Evolutionary conservation across 2,329 filamentous ascomycete species (phyloP).

Genomic region (Passalora sequoiae): DNA sequence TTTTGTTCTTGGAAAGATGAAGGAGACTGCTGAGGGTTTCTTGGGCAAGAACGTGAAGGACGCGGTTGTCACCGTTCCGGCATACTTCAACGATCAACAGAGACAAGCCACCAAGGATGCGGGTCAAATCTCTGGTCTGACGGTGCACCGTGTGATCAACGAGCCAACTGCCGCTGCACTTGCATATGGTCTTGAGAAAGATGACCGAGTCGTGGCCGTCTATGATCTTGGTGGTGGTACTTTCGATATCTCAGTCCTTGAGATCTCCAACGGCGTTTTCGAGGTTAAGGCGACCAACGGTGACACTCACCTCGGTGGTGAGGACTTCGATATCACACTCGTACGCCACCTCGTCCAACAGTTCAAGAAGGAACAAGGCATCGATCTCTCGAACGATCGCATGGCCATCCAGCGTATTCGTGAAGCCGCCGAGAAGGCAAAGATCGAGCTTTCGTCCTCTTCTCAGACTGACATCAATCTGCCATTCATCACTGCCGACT

Average conservation of each 20-base stretch:
- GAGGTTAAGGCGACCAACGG: conserved; percentile 99
- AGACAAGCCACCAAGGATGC: conserved; percentile 98
- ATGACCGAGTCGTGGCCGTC: conserved; percentile 85
- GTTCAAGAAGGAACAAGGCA: conserved; percentile 93
- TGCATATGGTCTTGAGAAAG: conserved; percentile 94
- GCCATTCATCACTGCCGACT: conserved; percentile 95
- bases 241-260: conserved; percentile 96
- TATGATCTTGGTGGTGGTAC: conserved; percentile 98
- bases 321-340: conserved; percentile 93
- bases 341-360: conserved; percentile 89
- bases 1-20: conserved; percentile 97
- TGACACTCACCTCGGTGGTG: conserved; percentile 96
- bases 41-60: conserved; percentile 88
- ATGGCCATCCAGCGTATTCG: conserved; percentile 99
- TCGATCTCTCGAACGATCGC: conserved; percentile 85
- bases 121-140: conserved; percentile 90
- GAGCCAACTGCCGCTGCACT: conserved; percentile 94
- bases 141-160: conserved; percentile 96
- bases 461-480: conserved; percentile 97
- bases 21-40: conserved; percentile 94
- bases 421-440: conserved; percentile 97
- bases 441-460: conserved; percentile 95
- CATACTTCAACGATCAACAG: conserved; percentile 98
- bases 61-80: conserved; percentile 91
- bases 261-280: conserved; percentile 97